These are phyloP conservation scores for Secale cereale DNA, from an alignment of 176 grass and related monocot species.

Conservation along the genomic window DNA sequence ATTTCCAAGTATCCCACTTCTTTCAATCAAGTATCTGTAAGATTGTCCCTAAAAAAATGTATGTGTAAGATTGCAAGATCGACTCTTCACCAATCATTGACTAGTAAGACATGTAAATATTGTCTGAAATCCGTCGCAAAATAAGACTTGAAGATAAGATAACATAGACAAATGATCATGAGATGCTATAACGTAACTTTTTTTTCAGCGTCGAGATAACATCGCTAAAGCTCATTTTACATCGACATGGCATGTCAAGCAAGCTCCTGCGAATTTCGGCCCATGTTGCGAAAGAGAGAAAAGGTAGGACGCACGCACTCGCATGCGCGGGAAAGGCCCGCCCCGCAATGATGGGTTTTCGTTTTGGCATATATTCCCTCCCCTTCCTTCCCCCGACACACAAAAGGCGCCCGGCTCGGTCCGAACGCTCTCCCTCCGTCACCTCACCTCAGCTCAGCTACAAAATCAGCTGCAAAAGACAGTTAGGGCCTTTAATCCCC, in stretches of 20 bases:
- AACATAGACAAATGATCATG: no score
- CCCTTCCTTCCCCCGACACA: neutral
- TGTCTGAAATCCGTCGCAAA: no score
- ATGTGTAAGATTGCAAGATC: no score
- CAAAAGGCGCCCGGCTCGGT: constrained; percentile 26
- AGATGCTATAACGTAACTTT: neutral
- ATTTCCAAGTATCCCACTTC: no score
- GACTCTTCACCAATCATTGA: no score
- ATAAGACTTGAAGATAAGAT: no score
- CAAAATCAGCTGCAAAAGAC: constrained; percentile 29
- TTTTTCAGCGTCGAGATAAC: neutral
- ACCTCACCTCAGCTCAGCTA: neutral
- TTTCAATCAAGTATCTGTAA: no score
- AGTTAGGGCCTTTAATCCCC: constrained; percentile 49
- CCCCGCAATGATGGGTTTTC: constrained; percentile 40
- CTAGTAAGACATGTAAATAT: no score
- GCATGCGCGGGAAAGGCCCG: constrained; percentile 43
- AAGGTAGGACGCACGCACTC: constrained; percentile 27
- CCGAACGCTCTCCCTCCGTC: neutral
- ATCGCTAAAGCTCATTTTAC: neutral
- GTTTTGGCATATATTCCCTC: constrained; percentile 61
- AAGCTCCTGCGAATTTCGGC: constrained; percentile 15
- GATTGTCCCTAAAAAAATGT: no score
- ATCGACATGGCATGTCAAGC: constrained; percentile 2
- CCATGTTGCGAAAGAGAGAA: constrained; percentile 27